Conservation (phyloP, 441 rosid genomes). For the Mallotus japonicus region DNA sequence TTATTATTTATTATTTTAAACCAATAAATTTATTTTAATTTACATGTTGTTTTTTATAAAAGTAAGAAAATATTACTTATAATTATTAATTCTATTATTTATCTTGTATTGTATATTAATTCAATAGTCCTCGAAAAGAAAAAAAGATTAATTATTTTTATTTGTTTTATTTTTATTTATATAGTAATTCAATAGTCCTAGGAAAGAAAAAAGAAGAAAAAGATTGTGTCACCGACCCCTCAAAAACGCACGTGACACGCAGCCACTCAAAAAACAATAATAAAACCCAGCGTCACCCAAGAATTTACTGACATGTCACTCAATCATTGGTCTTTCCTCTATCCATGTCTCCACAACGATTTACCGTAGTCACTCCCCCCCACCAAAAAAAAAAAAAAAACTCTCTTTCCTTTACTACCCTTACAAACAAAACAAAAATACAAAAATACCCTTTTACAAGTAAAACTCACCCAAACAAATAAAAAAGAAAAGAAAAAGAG, state of each 20-base stretch:
- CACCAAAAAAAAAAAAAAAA: background rate
- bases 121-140: no score
- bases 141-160: no score
- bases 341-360: background rate
- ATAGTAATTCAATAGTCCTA: no score
- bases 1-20: no score
- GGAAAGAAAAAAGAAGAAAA: no score
- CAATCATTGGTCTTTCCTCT: constrained; percentile 14
- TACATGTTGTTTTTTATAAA: no score
- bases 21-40: no score
- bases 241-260: constrained; percentile 29
- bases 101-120: no score
- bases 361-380: background rate
- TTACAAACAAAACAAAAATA: background rate
- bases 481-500: no score
- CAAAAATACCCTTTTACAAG: constrained; percentile 26
- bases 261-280: constrained; percentile 27
- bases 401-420: constrained; percentile 20
- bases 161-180: no score
- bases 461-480: background rate
- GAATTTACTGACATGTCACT: constrained; percentile 3
- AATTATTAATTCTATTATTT: no score
- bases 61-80: no score
- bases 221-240: constrained; percentile 21
- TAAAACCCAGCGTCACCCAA: background rate